Conservation (phyloP, 1,139 yeast genomes). For the Geotrichum phurueaensis region DNA sequence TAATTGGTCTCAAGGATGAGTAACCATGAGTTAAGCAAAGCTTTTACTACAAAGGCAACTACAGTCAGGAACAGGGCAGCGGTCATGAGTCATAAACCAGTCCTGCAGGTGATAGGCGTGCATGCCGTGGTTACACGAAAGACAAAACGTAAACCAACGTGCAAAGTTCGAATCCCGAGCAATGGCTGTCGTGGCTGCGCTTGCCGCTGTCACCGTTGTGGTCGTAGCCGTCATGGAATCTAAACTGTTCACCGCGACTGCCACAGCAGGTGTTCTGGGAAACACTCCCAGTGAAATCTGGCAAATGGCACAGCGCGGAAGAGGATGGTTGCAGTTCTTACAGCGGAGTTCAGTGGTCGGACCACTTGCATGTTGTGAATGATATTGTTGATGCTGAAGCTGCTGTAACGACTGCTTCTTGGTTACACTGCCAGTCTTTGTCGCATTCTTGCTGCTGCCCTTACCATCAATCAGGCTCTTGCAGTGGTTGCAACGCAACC, state of each 20-base stretch:
- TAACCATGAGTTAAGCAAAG: not conserved
- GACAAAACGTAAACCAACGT: slow-evolving; percentile 78
- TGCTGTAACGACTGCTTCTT: not conserved
- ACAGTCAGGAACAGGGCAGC: slow-evolving; percentile 95
- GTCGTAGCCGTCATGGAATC: not conserved
- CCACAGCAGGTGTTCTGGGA: not conserved
- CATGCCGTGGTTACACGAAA: slow-evolving; percentile 87
- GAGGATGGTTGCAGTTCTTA: slow-evolving; percentile 79
- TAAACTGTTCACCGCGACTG: not conserved
- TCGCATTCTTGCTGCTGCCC: slow-evolving; percentile 23
- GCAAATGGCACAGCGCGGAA: slow-evolving; percentile 89
- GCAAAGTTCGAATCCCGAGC: slow-evolving; percentile 26
- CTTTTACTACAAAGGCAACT: slow-evolving; percentile 62
- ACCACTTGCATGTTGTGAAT: not conserved
- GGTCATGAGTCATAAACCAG: slow-evolving; percentile 82
- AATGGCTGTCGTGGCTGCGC: slow-evolving; percentile 19
- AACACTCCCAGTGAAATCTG: slow-evolving; percentile 48
- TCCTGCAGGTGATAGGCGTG: slow-evolving; percentile 94
- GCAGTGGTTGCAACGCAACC: slow-evolving; percentile 74
- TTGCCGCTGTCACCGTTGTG: slow-evolving; percentile 1
- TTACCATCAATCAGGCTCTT: slow-evolving; percentile 34
- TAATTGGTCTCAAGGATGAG: not conserved
- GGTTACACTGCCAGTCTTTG: not conserved
- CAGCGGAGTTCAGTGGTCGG: slow-evolving; percentile 36
- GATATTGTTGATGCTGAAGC: not conserved